Base-by-base conservation (phyloP, 306 rosid genomes). In the Mimosa bimucronata region DNA sequence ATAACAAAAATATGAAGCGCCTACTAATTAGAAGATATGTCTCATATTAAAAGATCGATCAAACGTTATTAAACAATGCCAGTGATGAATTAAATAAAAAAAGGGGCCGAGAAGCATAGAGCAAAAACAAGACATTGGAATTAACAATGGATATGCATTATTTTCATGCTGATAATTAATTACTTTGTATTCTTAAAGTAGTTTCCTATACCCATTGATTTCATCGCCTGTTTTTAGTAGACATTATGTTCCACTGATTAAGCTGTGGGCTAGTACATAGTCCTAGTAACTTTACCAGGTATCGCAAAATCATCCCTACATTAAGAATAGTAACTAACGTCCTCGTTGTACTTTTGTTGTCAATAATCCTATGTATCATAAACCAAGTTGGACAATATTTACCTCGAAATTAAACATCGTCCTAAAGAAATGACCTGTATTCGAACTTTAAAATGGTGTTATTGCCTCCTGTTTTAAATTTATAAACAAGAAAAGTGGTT, bases 311-410 rank as follows among this genome's bases (percentile, higher is more conserved):
- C 38, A 41, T 14, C n/a, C 44, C 75, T 12, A 29, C 28, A 30
- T 57, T n/a, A 31, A 67, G 8, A 69, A 73, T 83, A 13, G 83
- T 15, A 73, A 77, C 62, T 42, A 73, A 73, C 83, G 80, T 67
- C 61, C 74, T n/a, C 72, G 75, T 60, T 81, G 21, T 61, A 13
- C 38, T 29, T 14, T 13, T 62, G 69, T 15, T 16, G 69, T 30
- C 3, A 23, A 55, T 55, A 61, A 62, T 62, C 21, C 68, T 29
- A 14, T 25, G 34, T 4, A 60, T 60, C 34, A 10, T 9, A 26
- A 26, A 12, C 0, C 34, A 60, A 61, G 38, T 61, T 29, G 67
- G 10, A 28, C 15, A 28, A 55, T 21, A 21, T 55, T 21, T 55
- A 55, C 62, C 12, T n/a, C 62, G 14, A 55, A 48, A 48, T 14